These are phyloP conservation scores for Triticum turgidum DNA, from an alignment of 176 grass and related monocot genomes.

Conservation along the genomic window DNA sequence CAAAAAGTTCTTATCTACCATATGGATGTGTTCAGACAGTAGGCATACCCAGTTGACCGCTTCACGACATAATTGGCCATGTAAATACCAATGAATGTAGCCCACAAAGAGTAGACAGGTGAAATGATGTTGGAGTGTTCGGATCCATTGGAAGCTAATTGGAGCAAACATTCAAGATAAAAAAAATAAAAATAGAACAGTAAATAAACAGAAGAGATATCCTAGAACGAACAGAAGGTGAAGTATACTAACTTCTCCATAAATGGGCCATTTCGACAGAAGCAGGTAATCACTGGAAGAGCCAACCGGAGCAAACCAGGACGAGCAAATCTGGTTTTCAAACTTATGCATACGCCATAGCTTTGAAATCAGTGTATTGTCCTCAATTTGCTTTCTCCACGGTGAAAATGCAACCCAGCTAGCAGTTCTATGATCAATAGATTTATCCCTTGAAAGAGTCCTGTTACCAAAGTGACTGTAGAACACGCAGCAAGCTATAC, in stretches of 20 bases:
- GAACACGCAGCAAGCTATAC: constrained; percentile 93
- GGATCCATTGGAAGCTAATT: constrained; percentile 73
- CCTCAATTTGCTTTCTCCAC: constrained; percentile 77
- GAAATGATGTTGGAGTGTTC: constrained; percentile 75
- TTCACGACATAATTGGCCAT: constrained; percentile 96
- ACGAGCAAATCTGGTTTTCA: constrained; percentile 86
- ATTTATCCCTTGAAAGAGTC: constrained; percentile 69
- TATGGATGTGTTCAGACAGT: constrained; percentile 20
- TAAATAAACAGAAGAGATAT: not conserved
- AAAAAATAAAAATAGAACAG: not conserved
- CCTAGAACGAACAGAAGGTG: not conserved
- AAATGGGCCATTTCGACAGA: constrained; percentile 91
- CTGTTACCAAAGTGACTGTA: constrained; percentile 87
- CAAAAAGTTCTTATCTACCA: not conserved
- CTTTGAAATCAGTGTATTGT: constrained; percentile 53
- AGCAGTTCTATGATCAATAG: constrained; percentile 63
- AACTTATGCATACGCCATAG: constrained; percentile 71
- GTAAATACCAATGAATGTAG: constrained; percentile 88
- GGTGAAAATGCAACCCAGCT: constrained; percentile 52
- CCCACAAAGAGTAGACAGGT: constrained; percentile 89
- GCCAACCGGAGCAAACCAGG: constrained; percentile 94
- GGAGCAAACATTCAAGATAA: constrained; percentile 42
- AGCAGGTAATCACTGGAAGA: constrained; percentile 87
- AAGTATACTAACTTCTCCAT: constrained; percentile 72
- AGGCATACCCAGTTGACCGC: constrained; percentile 82